Evolutionary conservation across 495 filamentous ascomycete genomes (phyloP).

Genomic region (Penicillium atrosanguineum): DNA sequence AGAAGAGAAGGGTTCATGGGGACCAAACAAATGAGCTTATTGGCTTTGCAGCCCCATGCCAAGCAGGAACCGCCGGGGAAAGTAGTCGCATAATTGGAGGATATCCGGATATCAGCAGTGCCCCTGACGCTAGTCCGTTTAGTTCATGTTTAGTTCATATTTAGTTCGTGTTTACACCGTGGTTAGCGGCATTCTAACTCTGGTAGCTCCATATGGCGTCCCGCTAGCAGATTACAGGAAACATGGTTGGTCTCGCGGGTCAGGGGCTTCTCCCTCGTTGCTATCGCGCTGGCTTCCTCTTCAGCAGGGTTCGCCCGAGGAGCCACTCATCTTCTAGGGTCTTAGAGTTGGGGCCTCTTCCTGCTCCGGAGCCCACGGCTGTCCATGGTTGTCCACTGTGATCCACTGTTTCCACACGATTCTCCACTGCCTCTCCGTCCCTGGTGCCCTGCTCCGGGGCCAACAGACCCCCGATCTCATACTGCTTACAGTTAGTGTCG

Average conservation of each 20-base stretch:
- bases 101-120: neutral
- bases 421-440: neutral
- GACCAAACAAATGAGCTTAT: constrained; percentile 14
- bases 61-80: constrained; percentile 30
- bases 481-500: constrained; percentile 11
- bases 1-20: constrained; percentile 1
- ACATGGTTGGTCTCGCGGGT: neutral
- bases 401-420: too few species aligned
- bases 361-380: constrained; percentile 5
- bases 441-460: neutral
- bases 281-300: constrained; percentile 5
- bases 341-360: constrained; percentile 12
- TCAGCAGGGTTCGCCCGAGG: neutral
- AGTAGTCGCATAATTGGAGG: constrained; percentile 6
- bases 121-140: constrained; percentile 21
- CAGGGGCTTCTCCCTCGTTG: constrained; percentile 11
- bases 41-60: constrained; percentile 14
- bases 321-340: neutral
- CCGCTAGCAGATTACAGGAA: constrained; percentile 4
- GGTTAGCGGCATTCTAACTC: neutral
- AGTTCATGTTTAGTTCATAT: neutral
- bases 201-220: constrained; percentile 9
- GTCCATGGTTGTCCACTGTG: neutral
- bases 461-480: constrained; percentile 1
- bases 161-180: neutral